phyloP scores from a whole-genome alignment of 306 rosid genomes.

The Crotalaria pallida region DNA sequence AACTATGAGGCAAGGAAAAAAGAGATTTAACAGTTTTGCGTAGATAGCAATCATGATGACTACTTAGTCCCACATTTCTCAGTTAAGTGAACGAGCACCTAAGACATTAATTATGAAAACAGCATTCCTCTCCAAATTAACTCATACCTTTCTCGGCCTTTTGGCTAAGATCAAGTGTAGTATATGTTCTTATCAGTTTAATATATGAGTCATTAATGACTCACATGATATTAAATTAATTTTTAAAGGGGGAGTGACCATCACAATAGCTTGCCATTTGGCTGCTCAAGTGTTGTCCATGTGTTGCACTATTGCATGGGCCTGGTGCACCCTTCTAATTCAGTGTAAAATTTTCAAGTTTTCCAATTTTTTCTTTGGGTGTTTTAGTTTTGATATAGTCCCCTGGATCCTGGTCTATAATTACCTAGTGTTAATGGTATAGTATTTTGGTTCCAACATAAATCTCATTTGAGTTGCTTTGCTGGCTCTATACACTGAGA shows the following conservation, averaged over 20 bases:
- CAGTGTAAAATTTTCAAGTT: neutral
- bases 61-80: neutral
- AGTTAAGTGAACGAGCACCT: neutral
- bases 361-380: too few species aligned
- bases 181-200: neutral
- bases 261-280: neutral
- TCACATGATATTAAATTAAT: neutral
- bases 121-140: rapidly evolving
- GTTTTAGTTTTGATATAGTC: too few species aligned
- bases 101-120: neutral
- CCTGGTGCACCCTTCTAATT: neutral
- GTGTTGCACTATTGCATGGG: neutral
- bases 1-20: too few species aligned
- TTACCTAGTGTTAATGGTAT: too few species aligned
- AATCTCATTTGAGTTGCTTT: too few species aligned
- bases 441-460: too few species aligned
- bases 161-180: slow-evolving; percentile 3
- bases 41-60: too few species aligned
- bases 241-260: neutral
- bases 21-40: too few species aligned
- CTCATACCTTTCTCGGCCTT: neutral
- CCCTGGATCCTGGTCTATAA: too few species aligned
- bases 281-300: neutral
- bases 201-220: neutral
- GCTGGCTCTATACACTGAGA: too few species aligned